These are phyloP conservation scores for Chlorella sp. DNA, from an alignment of 139 green algal species.

Conservation along the genomic window DNA sequence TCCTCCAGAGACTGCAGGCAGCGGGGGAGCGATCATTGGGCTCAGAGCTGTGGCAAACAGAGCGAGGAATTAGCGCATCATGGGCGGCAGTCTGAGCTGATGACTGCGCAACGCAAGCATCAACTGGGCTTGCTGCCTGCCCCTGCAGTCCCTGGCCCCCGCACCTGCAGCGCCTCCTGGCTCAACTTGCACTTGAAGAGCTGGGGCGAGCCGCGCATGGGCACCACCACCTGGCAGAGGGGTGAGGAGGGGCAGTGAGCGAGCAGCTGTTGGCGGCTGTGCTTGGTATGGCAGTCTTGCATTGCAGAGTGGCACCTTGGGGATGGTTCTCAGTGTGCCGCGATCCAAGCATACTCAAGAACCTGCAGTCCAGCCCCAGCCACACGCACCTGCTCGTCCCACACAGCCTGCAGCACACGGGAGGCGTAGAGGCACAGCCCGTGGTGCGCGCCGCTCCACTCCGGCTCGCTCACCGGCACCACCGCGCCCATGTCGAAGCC, in stretches of 20 bases:
- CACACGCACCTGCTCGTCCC: constrained; percentile 59
- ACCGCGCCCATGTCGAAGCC: constrained; percentile 79
- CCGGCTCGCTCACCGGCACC: constrained; percentile 75
- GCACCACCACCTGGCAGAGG: constrained; percentile 1
- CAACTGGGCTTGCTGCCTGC: too few species aligned
- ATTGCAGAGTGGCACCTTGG: too few species aligned
- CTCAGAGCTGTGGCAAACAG: not conserved
- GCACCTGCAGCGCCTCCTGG: constrained; percentile 26
- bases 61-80: too few species aligned
- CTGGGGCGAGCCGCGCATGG: not conserved
- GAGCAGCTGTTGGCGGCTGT: too few species aligned
- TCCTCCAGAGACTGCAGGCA: constrained; percentile 57
- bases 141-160: too few species aligned
- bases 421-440: constrained; percentile 83
- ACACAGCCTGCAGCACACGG: constrained; percentile 79
- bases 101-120: too few species aligned
- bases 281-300: too few species aligned
- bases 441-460: constrained; percentile 82
- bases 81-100: too few species aligned
- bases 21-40: too few species aligned
- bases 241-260: not conserved
- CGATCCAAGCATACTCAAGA: too few species aligned
- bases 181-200: constrained; percentile 10
- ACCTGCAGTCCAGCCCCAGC: too few species aligned
- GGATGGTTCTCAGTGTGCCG: too few species aligned